Evolutionary conservation across 768 basidiomycete genomes (phyloP).

Genomic region (Boletus reticuloceps): DNA sequence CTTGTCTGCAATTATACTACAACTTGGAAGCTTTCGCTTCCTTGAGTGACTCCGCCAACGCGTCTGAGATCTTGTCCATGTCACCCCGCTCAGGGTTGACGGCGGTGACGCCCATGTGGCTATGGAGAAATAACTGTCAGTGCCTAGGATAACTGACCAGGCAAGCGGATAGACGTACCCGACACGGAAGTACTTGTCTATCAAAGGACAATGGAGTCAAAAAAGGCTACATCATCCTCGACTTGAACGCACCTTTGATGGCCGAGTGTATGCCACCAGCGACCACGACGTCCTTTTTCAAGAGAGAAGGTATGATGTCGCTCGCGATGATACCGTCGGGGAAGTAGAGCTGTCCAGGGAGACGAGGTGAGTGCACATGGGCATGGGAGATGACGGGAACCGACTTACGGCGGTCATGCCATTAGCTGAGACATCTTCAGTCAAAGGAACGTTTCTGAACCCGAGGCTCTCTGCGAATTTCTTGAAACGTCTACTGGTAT

Average conservation of each 20-base stretch:
- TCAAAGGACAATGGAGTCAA: conserved; percentile 7
- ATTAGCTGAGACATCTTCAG: conserved; percentile 69
- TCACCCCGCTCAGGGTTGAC: conserved; percentile 70
- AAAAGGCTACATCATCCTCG: neutral
- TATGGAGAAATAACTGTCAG: conserved; percentile 21
- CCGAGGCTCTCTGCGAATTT: conserved; percentile 63
- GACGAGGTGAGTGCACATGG: neutral
- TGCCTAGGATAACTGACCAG: neutral
- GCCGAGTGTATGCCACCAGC: conserved; percentile 86
- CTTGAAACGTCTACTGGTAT: conserved; percentile 68
- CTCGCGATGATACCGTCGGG: conserved; percentile 77
- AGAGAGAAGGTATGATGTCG: conserved; percentile 75
- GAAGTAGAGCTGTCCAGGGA: conserved; percentile 61
- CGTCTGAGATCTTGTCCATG: conserved; percentile 65
- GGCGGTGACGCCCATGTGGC: conserved; percentile 91
- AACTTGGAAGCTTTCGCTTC: conserved; percentile 27
- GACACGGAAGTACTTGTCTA: conserved; percentile 89
- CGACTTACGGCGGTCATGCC: conserved; percentile 86
- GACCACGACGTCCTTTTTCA: conserved; percentile 69
- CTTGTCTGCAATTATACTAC: neutral
- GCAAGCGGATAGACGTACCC: conserved; percentile 46
- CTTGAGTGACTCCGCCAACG: conserved; percentile 56
- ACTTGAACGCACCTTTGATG: conserved; percentile 62
- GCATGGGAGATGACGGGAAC: neutral
- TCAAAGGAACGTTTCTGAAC: conserved; percentile 66